phyloP scores from a whole-genome alignment of 2,329 filamentous ascomycete genomes.

The Verticillium nubilum region DNA sequence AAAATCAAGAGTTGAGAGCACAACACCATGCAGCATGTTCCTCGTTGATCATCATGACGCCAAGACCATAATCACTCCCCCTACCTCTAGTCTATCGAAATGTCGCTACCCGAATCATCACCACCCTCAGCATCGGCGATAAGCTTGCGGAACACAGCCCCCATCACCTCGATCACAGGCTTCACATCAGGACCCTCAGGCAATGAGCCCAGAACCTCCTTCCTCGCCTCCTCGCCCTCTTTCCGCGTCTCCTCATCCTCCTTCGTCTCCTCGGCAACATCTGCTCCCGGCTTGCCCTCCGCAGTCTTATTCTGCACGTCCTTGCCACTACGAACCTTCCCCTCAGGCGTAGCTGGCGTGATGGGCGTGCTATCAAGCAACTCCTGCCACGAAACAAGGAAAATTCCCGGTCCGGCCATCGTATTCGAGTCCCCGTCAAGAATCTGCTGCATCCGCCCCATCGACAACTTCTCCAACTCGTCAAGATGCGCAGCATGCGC shows the following conservation, averaged over 20 bases:
- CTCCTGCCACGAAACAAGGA: slow-evolving; percentile 66
- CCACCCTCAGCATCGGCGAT: slow-evolving; percentile 12
- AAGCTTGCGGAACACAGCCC: slow-evolving; percentile 30
- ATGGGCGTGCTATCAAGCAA: slow-evolving; percentile 66
- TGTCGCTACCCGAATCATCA: neutral
- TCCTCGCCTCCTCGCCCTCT: slow-evolving; percentile 16
- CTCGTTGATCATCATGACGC: neutral
- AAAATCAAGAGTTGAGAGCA: neutral
- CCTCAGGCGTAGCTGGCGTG: slow-evolving; percentile 50
- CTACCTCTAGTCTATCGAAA: neutral
- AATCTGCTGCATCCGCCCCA: slow-evolving; percentile 49
- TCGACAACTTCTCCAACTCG: slow-evolving; percentile 47
- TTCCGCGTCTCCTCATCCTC: slow-evolving; percentile 14
- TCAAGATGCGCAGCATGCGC: slow-evolving; percentile 56
- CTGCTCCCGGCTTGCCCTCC: slow-evolving; percentile 35
- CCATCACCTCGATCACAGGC: slow-evolving; percentile 33
- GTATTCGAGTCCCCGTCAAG: slow-evolving; percentile 32
- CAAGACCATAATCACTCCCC: neutral
- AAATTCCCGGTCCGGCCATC: slow-evolving; percentile 62
- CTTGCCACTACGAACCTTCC: slow-evolving; percentile 46
- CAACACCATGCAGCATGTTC: neutral
- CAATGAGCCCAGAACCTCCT: slow-evolving; percentile 20
- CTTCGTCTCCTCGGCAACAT: slow-evolving; percentile 10
- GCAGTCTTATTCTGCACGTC: slow-evolving; percentile 41
- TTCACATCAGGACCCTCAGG: slow-evolving; percentile 35